Evolutionary conservation across 2,329 filamentous ascomycete species (phyloP).

Genomic region (Colletotrichum endophyticum): DNA sequence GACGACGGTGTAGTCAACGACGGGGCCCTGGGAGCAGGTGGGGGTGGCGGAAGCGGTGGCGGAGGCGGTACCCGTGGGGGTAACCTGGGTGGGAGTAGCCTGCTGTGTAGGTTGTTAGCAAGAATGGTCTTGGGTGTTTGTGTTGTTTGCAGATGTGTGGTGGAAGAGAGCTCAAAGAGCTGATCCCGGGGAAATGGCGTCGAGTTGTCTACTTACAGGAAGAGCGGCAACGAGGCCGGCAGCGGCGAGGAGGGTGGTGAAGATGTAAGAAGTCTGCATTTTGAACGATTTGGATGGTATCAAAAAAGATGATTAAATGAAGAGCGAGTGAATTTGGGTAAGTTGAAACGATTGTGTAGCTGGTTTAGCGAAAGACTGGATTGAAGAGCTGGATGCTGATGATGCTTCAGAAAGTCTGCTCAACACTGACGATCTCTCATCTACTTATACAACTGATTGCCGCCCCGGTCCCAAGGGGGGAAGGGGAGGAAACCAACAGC

Average conservation of each 20-base stretch:
- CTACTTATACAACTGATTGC: slow-evolving; percentile 3
- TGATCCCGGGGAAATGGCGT: neutral
- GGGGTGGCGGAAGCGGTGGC: neutral
- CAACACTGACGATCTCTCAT: neutral
- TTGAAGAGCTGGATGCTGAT: slow-evolving; percentile 2
- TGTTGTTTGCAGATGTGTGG: neutral
- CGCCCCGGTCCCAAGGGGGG: neutral
- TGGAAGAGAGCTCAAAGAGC: neutral
- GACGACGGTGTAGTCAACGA: slow-evolving; percentile 3
- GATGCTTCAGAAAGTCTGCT: neutral
- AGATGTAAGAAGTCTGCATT: slow-evolving; percentile 7
- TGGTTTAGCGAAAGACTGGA: neutral
- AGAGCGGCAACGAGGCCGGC: neutral
- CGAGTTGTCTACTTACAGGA: neutral
- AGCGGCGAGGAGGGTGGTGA: slow-evolving; percentile 1
- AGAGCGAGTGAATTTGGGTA: neutral
- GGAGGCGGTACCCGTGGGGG: neutral
- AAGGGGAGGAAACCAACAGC: neutral
- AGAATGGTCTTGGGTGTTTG: neutral
- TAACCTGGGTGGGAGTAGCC: neutral
- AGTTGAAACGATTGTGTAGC: neutral
- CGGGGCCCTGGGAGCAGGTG: neutral
- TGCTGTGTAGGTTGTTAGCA: neutral
- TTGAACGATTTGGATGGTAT: neutral
- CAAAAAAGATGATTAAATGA: neutral